These are phyloP conservation scores for Fusarium sp. DNA, from an alignment of 2,329 filamentous ascomycete species.

Conservation along the genomic window DNA sequence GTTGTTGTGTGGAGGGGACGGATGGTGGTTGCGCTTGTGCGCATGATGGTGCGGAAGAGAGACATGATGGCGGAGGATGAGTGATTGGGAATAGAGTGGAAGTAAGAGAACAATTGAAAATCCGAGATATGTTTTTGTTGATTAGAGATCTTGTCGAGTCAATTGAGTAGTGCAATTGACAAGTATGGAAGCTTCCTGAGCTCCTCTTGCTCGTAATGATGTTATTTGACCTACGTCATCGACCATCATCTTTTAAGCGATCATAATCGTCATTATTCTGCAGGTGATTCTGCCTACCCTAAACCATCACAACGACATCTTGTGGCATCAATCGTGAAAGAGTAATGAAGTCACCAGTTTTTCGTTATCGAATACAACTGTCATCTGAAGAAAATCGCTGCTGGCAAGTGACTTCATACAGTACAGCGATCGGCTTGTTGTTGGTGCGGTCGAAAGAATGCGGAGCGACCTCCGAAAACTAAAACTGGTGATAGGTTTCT, in stretches of 20 bases:
- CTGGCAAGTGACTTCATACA: not conserved
- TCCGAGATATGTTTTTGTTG: not conserved
- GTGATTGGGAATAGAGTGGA: not conserved
- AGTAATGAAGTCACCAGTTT: not conserved
- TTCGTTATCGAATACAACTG: not conserved
- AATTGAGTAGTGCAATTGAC: slow-evolving; percentile 16
- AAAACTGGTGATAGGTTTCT: not conserved
- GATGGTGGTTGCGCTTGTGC: slow-evolving; percentile 28
- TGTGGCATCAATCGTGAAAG: not conserved
- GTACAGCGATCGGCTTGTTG: not conserved
- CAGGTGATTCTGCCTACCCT: slow-evolving; percentile 5
- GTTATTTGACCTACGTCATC: slow-evolving; percentile 31
- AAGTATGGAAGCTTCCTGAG: not conserved
- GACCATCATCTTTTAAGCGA: slow-evolving; percentile 26
- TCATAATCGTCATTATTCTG: slow-evolving; percentile 28
- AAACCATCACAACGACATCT: not conserved
- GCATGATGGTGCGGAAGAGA: slow-evolving; percentile 36
- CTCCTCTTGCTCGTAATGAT: slow-evolving; percentile 1
- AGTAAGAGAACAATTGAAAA: not conserved
- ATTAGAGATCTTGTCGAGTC: not conserved
- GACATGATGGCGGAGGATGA: slow-evolving; percentile 27
- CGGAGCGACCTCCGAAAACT: not conserved
- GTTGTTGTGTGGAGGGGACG: slow-evolving; percentile 51
- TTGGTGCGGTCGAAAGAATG: not conserved
- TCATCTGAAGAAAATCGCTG: not conserved